Conservation (phyloP, 768 basidiomycete species). For the Termitomyces sp. region DNA sequence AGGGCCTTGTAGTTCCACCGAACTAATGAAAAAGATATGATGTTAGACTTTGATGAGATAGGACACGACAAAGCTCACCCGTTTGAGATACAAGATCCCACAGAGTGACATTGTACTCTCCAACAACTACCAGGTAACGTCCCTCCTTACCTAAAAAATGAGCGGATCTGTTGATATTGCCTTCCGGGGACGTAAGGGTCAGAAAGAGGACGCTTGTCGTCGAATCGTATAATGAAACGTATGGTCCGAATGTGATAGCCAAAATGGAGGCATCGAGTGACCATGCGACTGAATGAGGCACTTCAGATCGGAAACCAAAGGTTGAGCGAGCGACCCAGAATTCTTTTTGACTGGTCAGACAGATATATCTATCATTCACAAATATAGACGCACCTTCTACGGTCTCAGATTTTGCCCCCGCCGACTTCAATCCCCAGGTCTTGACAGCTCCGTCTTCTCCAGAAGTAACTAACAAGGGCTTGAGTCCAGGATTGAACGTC, state of each 20-base stretch:
- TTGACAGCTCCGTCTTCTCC: slow-evolving; percentile 75
- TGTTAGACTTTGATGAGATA: background rate
- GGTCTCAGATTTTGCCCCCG: slow-evolving; percentile 37
- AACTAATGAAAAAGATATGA: slow-evolving; percentile 31
- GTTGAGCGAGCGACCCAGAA: slow-evolving; percentile 81
- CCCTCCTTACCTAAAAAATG: slow-evolving; percentile 69
- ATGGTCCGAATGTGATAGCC: slow-evolving; percentile 60
- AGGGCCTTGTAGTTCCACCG: slow-evolving; percentile 46
- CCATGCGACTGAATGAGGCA: slow-evolving; percentile 66
- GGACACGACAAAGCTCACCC: slow-evolving; percentile 36
- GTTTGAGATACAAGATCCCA: slow-evolving; percentile 68
- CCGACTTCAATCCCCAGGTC: slow-evolving; percentile 63
- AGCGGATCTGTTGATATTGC: slow-evolving; percentile 33
- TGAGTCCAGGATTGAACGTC: slow-evolving; percentile 55
- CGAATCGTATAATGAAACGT: slow-evolving; percentile 73
- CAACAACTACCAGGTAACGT: slow-evolving; percentile 60
- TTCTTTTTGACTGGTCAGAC: slow-evolving; percentile 28
- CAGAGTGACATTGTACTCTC: slow-evolving; percentile 44
- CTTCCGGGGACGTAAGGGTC: slow-evolving; percentile 54
- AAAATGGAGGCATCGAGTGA: slow-evolving; percentile 85
- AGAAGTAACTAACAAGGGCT: slow-evolving; percentile 55
- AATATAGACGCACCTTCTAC: slow-evolving; percentile 42
- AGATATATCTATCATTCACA: too few relatives aligned
- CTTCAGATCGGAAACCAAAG: slow-evolving; percentile 60
- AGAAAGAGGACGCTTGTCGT: slow-evolving; percentile 52